Conservation (phyloP, 768 basidiomycete species). For the Lentinula boryana region DNA sequence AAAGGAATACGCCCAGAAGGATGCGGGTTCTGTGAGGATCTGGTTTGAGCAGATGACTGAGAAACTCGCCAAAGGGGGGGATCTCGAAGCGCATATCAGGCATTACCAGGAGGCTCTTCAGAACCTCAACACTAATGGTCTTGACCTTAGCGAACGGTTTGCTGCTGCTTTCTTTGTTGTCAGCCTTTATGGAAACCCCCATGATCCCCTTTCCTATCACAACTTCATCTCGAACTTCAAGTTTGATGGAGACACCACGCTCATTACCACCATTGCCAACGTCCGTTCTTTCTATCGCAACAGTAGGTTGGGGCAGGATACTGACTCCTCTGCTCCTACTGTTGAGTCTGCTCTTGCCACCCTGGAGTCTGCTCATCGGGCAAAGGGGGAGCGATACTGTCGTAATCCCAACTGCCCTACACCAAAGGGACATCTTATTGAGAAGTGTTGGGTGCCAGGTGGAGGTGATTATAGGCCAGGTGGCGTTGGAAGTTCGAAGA, state of each 20-base stretch:
- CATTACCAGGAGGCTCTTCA: no score
- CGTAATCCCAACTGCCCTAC: conserved; percentile 2
- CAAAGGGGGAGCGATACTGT: conserved; percentile 4
- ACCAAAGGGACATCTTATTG: conserved; percentile 2
- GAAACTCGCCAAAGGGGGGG: no score
- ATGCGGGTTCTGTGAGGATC: no score
- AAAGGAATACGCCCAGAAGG: no score
- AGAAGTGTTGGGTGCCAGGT: conserved; percentile 5
- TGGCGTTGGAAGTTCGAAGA: not conserved
- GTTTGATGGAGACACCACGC: not conserved
- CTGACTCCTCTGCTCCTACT: not conserved
- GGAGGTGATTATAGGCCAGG: not conserved
- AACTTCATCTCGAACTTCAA: conserved; percentile 3
- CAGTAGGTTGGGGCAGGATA: not conserved
- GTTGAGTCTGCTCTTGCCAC: conserved; percentile 6
- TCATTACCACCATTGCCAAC: not conserved
- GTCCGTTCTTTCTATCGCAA: not conserved
- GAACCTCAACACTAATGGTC: no score
- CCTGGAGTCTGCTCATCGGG: not conserved
- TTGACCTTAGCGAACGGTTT: no score
- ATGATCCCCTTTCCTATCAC: conserved; percentile 5
- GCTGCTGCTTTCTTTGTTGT: no score
- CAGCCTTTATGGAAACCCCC: no score
- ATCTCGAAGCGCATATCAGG: no score
- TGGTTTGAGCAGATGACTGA: no score